Conservation (phyloP, 2,329 filamentous ascomycete species). For the Fusarium marasasianum region DNA sequence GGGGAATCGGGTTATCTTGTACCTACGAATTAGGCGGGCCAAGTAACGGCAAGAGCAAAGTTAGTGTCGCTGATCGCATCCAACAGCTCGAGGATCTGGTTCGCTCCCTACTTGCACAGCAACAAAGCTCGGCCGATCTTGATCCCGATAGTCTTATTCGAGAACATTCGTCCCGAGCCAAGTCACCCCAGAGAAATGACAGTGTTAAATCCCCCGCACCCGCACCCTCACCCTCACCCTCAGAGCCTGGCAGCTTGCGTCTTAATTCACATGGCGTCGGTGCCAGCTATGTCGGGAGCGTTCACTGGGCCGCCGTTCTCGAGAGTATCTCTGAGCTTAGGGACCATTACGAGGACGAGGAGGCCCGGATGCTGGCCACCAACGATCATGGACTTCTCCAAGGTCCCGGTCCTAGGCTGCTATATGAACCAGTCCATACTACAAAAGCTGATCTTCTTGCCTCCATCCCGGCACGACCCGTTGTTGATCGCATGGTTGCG, state of each 20-base stretch:
- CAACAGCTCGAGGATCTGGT: background rate
- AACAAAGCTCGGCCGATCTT: rapidly evolving
- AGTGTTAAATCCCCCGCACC: too few species aligned
- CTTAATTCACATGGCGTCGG: rapidly evolving
- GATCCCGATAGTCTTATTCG: background rate
- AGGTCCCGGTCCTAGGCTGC: background rate
- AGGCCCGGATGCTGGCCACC: background rate
- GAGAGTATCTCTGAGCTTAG: background rate
- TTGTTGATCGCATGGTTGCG: background rate
- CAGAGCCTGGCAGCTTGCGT: background rate
- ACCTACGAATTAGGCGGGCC: background rate
- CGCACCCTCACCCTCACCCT: background rate
- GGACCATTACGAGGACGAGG: background rate
- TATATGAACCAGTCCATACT: background rate
- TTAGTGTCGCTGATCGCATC: background rate
- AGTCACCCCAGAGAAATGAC: background rate
- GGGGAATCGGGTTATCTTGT: background rate
- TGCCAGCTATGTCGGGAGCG: background rate
- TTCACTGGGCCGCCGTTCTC: background rate
- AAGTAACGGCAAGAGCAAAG: background rate
- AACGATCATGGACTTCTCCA: background rate
- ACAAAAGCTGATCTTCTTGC: background rate
- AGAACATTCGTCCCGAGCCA: background rate
- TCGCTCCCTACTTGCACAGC: background rate
- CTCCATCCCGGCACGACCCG: rapidly evolving